Percentiles rank a stretch among this genome's conserved stretches.
phyloP scores from a whole-genome alignment of 1,284 basidiomycete species.

The Tetrapyrgos nigripes region DNA sequence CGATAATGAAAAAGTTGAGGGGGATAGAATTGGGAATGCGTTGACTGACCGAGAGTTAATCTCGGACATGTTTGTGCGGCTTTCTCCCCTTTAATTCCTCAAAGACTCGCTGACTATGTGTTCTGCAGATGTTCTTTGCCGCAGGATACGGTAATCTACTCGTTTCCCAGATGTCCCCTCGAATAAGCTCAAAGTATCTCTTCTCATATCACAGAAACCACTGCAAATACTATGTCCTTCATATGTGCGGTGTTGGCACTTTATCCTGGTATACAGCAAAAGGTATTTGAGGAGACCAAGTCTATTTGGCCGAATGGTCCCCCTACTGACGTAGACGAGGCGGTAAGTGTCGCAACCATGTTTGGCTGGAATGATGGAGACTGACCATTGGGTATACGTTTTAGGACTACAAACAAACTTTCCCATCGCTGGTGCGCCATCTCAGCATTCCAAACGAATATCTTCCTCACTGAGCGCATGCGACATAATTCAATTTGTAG shows the following conservation, averaged over 20 bases:
- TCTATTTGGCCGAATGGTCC: conserved; percentile 37
- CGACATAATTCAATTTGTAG: no score
- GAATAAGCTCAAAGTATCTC: background rate
- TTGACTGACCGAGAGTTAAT: conserved; percentile 51
- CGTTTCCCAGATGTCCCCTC: background rate
- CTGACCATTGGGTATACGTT: no score
- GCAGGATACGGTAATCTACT: conserved; percentile 42
- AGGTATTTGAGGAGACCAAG: conserved; percentile 46
- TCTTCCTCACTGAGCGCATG: conserved; percentile 7
- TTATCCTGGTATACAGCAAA: conserved; percentile 50
- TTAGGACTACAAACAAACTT: no score
- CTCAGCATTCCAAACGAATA: background rate
- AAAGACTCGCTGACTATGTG: no score
- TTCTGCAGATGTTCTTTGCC: conserved; percentile 45
- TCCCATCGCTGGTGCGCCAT: conserved; percentile 16
- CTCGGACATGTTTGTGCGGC: conserved; percentile 51
- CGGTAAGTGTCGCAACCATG: no score
- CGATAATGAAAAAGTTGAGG: conserved; percentile 17
- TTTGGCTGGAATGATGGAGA: no score
- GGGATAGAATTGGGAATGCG: conserved; percentile 22
- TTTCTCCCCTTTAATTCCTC: no score
- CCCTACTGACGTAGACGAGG: conserved; percentile 13
- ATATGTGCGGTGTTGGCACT: conserved; percentile 49
- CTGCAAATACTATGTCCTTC: conserved; percentile 50
- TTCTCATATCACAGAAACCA: conserved; percentile 41